phyloP scores from a whole-genome alignment of 1,284 basidiomycete species.

The Entoloma clypeatum region DNA sequence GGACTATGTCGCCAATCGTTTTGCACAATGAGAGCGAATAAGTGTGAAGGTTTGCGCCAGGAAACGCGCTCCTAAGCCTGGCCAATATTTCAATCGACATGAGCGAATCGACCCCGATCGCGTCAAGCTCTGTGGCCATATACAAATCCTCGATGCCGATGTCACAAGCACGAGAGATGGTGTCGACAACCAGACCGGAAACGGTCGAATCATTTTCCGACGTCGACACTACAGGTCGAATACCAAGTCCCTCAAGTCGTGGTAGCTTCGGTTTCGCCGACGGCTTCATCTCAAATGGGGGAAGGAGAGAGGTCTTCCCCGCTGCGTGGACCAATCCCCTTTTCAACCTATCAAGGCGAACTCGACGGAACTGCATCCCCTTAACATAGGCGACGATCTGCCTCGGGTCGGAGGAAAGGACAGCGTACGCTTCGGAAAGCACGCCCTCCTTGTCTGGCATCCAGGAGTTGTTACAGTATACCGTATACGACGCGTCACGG shows the following conservation, averaged over 20 bases:
- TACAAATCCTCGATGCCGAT: conserved; percentile 29
- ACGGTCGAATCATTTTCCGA: too few relatives aligned
- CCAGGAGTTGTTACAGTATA: conserved; percentile 49
- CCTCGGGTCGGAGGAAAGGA: conserved; percentile 31
- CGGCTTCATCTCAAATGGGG: conserved; percentile 8
- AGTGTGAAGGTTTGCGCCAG: conserved; percentile 29
- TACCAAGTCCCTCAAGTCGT: too few relatives aligned
- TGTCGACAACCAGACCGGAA: conserved; percentile 20
- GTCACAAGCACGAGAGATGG: conserved; percentile 44
- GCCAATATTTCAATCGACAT: conserved; percentile 50
- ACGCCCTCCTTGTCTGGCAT: conserved; percentile 40
- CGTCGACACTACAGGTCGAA: too few relatives aligned
- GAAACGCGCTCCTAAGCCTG: conserved; percentile 34
- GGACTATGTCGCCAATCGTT: conserved; percentile 36
- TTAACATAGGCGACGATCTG: conserved; percentile 52
- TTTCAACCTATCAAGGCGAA: conserved; percentile 46
- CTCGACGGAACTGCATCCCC: conserved; percentile 52
- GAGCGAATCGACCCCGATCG: conserved; percentile 53
- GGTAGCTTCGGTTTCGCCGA: too few relatives aligned
- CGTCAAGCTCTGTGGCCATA: conserved; percentile 35
- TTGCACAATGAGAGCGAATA: conserved; percentile 34
- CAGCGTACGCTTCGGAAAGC: conserved; percentile 48
- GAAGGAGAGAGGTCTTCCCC: conserved; percentile 8
- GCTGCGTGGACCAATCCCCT: conserved; percentile 39
- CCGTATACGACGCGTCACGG: conserved; percentile 38